Conservation (phyloP, 148 eudicot genomes). For the Spergularia bocconei region DNA sequence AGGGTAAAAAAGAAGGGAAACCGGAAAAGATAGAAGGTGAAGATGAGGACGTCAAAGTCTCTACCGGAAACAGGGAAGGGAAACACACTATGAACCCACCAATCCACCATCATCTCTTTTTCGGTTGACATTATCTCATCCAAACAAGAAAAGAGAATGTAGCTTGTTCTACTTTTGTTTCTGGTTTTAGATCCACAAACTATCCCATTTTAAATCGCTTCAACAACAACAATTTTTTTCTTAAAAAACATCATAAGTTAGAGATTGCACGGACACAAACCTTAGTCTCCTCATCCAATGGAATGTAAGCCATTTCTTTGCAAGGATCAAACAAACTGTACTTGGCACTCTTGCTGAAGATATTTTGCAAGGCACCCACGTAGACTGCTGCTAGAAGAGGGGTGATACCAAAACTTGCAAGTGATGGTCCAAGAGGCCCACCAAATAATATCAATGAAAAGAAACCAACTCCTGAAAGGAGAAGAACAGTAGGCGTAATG, state of each 20-base stretch:
- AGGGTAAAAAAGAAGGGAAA: not conserved
- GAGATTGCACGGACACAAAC: conserved; percentile 36
- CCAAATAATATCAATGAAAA: conserved; percentile 89
- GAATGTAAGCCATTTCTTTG: conserved; percentile 99
- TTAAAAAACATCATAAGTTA: not conserved
- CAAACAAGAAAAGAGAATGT: too few species aligned
- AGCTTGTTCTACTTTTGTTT: not conserved
- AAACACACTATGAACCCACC: too few species aligned
- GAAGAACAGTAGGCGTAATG: conserved; percentile 93
- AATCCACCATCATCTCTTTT: too few species aligned
- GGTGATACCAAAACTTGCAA: conserved; percentile 75
- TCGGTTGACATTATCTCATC: too few species aligned
- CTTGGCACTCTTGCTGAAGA: conserved; percentile 98
- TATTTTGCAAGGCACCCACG: conserved; percentile 97
- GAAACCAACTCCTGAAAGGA: conserved; percentile 87
- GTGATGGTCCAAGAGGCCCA: conserved; percentile 60
- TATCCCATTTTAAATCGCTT: not conserved
- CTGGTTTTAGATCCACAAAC: not conserved
- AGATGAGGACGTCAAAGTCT: not conserved
- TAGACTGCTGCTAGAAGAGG: conserved; percentile 97
- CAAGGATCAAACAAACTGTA: conserved; percentile 98
- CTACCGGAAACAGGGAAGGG: too few species aligned
- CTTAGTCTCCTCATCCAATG: conserved; percentile 99
- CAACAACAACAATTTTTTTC: not conserved
- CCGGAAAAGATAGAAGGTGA: not conserved